Percentiles rank a stretch among this genome's conserved stretches.
phyloP scores from a whole-genome alignment of 2,329 filamentous ascomycete species.

The Penicillium rolfsii region DNA sequence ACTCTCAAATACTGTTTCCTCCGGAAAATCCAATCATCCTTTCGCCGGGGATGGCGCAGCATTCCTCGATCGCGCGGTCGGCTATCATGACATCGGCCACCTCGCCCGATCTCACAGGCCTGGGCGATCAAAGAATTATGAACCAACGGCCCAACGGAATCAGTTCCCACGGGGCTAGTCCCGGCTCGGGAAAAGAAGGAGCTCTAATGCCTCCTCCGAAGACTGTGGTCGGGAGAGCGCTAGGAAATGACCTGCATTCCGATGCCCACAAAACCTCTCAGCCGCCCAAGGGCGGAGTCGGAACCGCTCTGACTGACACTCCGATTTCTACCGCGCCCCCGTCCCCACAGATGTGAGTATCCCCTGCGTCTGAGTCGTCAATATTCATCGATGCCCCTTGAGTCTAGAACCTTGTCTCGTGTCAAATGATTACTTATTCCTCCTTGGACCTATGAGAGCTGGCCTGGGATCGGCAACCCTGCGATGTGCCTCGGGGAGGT shows the following conservation, averaged over 20 bases:
- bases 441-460: slow-evolving; percentile 18
- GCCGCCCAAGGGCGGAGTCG: slow-evolving; percentile 52
- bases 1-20: not conserved
- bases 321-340: slow-evolving; percentile 64
- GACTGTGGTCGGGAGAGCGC: slow-evolving; percentile 47
- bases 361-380: slow-evolving; percentile 26
- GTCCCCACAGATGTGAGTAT: slow-evolving; percentile 64
- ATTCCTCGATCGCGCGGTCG: slow-evolving; percentile 55
- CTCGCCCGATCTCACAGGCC: slow-evolving; percentile 25
- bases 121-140: slow-evolving; percentile 28
- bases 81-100: slow-evolving; percentile 52
- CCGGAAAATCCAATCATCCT: slow-evolving; percentile 13
- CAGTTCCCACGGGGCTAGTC: slow-evolving; percentile 28
- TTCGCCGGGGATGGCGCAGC: slow-evolving; percentile 46
- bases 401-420: slow-evolving; percentile 3
- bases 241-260: slow-evolving; percentile 47
- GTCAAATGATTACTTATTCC: not conserved
- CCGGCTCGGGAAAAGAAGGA: slow-evolving; percentile 36
- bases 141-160: slow-evolving; percentile 26
- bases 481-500: slow-evolving; percentile 9
- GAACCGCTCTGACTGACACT: slow-evolving; percentile 63
- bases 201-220: slow-evolving; percentile 43
- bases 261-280: slow-evolving; percentile 42
- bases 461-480: slow-evolving; percentile 12
- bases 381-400: not conserved